Evolutionary conservation across 768 basidiomycete genomes (phyloP).

Genomic region (Lactarius tabidus): DNA sequence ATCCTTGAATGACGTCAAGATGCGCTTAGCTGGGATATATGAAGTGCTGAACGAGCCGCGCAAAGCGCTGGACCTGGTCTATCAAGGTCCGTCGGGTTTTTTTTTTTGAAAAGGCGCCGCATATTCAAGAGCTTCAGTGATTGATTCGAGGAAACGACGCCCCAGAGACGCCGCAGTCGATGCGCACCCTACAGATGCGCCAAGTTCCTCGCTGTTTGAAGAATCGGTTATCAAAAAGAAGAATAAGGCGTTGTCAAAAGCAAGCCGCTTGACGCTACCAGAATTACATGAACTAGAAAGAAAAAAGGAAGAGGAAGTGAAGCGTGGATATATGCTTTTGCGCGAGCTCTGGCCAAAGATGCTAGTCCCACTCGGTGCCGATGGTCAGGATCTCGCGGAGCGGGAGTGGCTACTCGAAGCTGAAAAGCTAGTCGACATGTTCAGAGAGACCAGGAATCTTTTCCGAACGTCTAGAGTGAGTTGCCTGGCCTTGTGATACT

Average conservation of each 20-base stretch:
- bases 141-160: conserved; percentile 34
- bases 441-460: conserved; percentile 79
- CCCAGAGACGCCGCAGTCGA: conserved; percentile 20
- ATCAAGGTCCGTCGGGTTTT: conserved; percentile 56
- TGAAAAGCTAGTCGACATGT: conserved; percentile 82
- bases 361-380: conserved; percentile 37
- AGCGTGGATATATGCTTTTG: conserved; percentile 55
- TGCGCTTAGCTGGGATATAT: conserved; percentile 87
- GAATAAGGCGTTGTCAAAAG: conserved; percentile 35
- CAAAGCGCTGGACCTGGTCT: conserved; percentile 79
- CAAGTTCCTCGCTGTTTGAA: conserved; percentile 55
- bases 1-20: conserved; percentile 73
- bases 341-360: conserved; percentile 60
- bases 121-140: conserved; percentile 30
- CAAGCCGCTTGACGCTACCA: conserved; percentile 47
- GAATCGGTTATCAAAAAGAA: conserved; percentile 44
- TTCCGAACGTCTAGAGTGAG: conserved; percentile 76
- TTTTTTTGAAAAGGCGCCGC: neutral
- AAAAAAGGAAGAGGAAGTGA: conserved; percentile 51
- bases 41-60: conserved; percentile 78
- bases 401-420: conserved; percentile 81
- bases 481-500: too few species aligned
- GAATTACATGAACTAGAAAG: conserved; percentile 39
- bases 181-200: conserved; percentile 27
- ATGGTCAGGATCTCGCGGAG: conserved; percentile 47